Conservation (phyloP, 2,329 filamentous ascomycete species). For the Ophioceras dolichostomum region DNA sequence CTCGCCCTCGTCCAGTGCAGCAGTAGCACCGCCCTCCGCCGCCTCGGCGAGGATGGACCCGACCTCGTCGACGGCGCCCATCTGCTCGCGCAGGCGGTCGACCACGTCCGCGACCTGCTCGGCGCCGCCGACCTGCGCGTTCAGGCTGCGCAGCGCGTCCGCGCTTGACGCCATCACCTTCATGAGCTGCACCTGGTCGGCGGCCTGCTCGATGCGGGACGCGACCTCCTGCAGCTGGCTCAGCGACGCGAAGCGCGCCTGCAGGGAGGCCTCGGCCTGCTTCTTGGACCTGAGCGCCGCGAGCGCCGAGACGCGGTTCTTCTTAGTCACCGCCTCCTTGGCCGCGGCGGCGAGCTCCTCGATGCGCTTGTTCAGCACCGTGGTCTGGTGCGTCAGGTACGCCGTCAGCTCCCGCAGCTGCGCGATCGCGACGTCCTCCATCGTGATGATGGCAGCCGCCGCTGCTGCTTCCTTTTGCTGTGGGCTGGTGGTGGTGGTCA, state of each 20-base stretch:
- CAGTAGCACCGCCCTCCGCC: constrained; percentile 19
- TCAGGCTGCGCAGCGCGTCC: constrained; percentile 58
- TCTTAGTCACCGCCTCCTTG: constrained; percentile 55
- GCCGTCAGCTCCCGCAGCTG: constrained; percentile 69
- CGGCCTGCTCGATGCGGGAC: constrained; percentile 71
- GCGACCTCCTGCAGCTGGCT: constrained; percentile 75
- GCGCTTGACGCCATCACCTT: constrained; percentile 71
- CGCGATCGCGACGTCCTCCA: constrained; percentile 72
- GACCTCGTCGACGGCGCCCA: constrained; percentile 73
- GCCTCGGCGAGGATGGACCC: constrained; percentile 62
- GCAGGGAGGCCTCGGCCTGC: constrained; percentile 60
- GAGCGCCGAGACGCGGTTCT: constrained; percentile 65
- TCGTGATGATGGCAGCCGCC: constrained; percentile 39
- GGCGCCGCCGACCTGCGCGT: constrained; percentile 64
- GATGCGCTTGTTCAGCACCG: constrained; percentile 53
- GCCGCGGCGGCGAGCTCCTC: constrained; percentile 52
- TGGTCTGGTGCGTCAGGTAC: constrained; percentile 61
- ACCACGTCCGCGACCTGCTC: constrained; percentile 67
- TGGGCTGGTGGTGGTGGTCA: constrained; percentile 3
- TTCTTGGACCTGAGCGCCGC: constrained; percentile 76
- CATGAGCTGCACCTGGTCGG: constrained; percentile 73
- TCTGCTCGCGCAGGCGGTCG: constrained; percentile 65
- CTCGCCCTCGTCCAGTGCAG: constrained; percentile 61
- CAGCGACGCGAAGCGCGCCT: constrained; percentile 60
- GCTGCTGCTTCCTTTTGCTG: too few species aligned